Conservation (phyloP, 441 rosid genomes). For the Eutrema salsugineum region DNA sequence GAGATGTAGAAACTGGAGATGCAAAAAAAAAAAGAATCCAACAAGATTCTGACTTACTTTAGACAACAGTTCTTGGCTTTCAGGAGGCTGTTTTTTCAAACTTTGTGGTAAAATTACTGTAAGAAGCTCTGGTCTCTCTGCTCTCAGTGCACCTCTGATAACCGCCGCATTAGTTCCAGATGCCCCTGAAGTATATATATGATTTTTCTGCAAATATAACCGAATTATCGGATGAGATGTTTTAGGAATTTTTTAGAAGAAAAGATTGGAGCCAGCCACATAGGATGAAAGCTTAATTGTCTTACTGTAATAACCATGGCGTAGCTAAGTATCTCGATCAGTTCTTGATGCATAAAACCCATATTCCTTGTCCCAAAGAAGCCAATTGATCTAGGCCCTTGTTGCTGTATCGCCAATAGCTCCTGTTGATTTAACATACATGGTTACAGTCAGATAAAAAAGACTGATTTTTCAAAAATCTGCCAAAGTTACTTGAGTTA, state of each 20-base stretch:
- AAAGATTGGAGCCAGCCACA: neutral
- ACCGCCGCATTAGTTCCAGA: conserved; percentile 98
- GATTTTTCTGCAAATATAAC: conserved; percentile 79
- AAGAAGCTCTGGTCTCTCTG: conserved; percentile 89
- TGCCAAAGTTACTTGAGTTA: neutral
- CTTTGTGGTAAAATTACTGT: conserved; percentile 94
- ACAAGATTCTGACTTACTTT: conserved; percentile 38
- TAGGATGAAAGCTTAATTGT: conserved; percentile 15
- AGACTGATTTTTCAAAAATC: too few species aligned
- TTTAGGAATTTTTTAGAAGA: neutral
- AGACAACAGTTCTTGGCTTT: conserved; percentile 88
- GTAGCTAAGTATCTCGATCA: conserved; percentile 94
- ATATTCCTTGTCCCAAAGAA: conserved; percentile 91
- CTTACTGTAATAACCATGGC: conserved; percentile 96
- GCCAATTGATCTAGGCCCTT: conserved; percentile 92
- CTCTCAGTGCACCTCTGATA: conserved; percentile 96
- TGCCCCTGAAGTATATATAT: conserved; percentile 96
- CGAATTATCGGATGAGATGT: neutral
- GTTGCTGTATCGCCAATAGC: conserved; percentile 91
- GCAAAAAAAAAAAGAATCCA: neutral
- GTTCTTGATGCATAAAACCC: conserved; percentile 98
- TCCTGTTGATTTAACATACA: conserved; percentile 50
- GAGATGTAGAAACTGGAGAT: neutral
- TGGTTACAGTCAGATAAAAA: neutral
- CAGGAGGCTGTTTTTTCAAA: conserved; percentile 90